phyloP scores from a whole-genome alignment of 805 yeast genomes.

The Suhomyces kilbournensis region DNA sequence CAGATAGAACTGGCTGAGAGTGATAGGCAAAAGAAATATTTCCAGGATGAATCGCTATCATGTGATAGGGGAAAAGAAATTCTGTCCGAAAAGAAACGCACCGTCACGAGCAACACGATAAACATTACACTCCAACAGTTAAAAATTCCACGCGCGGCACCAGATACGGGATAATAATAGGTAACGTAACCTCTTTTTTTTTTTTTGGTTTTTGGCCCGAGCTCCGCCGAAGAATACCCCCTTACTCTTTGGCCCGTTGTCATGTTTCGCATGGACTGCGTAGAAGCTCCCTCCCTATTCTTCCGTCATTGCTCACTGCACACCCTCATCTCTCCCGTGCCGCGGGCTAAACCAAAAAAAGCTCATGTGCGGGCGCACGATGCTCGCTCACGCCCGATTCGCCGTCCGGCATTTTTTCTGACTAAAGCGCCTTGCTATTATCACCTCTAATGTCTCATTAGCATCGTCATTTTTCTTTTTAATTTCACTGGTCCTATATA shows the following conservation, averaged over 20 bases:
- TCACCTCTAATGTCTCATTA: conserved; percentile 5
- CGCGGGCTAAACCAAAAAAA: neutral
- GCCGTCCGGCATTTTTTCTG: neutral
- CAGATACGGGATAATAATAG: neutral
- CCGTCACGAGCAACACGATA: neutral
- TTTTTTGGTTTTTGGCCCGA: neutral
- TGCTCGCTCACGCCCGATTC: neutral
- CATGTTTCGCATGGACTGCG: neutral
- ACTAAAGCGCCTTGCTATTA: conserved; percentile 5
- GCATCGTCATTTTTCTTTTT: conserved; percentile 7
- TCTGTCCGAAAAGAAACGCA: neutral
- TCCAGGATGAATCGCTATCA: neutral
- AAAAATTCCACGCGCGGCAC: neutral
- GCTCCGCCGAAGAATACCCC: neutral
- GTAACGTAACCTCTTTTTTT: neutral
- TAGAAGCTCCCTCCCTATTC: neutral
- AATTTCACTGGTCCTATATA: conserved; percentile 4
- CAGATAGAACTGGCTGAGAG: neutral
- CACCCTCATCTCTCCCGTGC: neutral
- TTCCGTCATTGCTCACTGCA: neutral
- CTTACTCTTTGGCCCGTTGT: neutral
- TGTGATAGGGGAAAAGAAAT: neutral
- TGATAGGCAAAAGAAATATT: neutral
- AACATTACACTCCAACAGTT: neutral
- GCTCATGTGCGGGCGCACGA: neutral